Evolutionary conservation across 129 eudicot genomes (phyloP), one percentile per base, ranked within the genome.

Genomic region (Oenanthe sinensis): DNA sequence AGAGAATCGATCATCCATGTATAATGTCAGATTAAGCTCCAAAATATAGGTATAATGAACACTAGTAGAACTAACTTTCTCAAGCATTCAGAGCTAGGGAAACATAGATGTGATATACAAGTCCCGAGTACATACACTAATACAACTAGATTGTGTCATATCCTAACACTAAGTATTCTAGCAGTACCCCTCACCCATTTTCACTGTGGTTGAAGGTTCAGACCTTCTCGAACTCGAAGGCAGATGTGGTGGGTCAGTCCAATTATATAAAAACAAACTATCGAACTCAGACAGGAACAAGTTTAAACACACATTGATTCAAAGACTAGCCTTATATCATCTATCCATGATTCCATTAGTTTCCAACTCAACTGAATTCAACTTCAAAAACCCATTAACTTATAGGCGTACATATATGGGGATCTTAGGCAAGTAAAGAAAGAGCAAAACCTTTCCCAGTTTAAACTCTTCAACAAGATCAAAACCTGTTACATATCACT

Each of bases 401-500:
- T 71, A 2, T 71, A 40, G 50, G 49, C 1, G 19, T 6, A 44
- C 16, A 24, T 45, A 73, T 54, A 73, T 1, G 26, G 15, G 76
- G 16, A 71, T 40, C 26, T 43, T 19, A 42, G 49, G 76, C 76
- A 71, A 40, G 76, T 22, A 26, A 22, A 8, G 49, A 42, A 39
- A 20, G 9, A n/a, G 4, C 19, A 72, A 73, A 73, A 22, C 20
- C 6, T 73, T 73, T 28, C 20, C 26, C 17, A n/a, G 26, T 9
- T 42, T 24, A n/a, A 13, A 11, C 47, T 37, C 16, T 26, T 10
- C 5, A 52, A 17, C 3, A 67, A 24, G 20, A 78, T 19, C 17
- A 20, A 36, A 17, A 60, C 80, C 40, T 52, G 30, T 20, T 77
- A 9, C 0, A 45, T 20, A 16, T 83, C 74, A 84, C 79, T 73